Evolutionary conservation across 2,329 filamentous ascomycete genomes (phyloP).

Genomic region (Bertia moriformis): DNA sequence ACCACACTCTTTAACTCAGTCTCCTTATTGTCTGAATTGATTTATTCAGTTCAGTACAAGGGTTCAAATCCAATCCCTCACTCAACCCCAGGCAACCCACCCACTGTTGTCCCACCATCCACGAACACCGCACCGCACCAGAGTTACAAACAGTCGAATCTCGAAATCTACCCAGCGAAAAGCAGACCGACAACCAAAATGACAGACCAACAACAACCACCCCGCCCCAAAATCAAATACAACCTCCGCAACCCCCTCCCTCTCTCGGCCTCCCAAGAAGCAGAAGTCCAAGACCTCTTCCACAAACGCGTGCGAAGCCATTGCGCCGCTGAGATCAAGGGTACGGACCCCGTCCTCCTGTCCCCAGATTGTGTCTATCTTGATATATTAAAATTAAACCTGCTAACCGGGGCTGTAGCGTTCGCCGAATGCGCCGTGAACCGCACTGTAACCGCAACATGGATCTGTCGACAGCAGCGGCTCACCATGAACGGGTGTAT

Average conservation of each 20-base stretch:
- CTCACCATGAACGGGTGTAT: conserved; percentile 53
- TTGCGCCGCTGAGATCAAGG: conserved; percentile 35
- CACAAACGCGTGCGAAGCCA: conserved; percentile 38
- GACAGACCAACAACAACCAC: conserved; percentile 8
- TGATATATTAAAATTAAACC: conserved; percentile 1
- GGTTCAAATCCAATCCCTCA: too few relatives aligned
- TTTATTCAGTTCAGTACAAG: too few relatives aligned
- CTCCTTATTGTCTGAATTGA: too few relatives aligned
- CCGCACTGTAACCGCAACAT: conserved; percentile 46
- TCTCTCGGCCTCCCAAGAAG: conserved; percentile 40
- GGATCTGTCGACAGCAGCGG: conserved; percentile 41
- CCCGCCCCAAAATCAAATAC: conserved; percentile 10
- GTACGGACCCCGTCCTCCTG: conserved; percentile 13
- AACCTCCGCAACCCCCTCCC: conserved; percentile 32
- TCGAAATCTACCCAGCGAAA: too few relatives aligned
- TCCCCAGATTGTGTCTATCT: conserved; percentile 2
- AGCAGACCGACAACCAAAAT: conserved; percentile 5
- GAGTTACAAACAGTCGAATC: too few relatives aligned
- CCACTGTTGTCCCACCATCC: too few relatives aligned
- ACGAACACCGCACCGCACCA: too few relatives aligned
- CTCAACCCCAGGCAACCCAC: too few relatives aligned
- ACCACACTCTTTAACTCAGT: too few relatives aligned
- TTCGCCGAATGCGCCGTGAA: conserved; percentile 47
- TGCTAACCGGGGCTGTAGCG: conserved; percentile 19
- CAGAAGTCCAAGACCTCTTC: conserved; percentile 39